phyloP scores from a whole-genome alignment of 371 early-diverging fungal genomes.

The Apophysomyces trapeziformis region DNA sequence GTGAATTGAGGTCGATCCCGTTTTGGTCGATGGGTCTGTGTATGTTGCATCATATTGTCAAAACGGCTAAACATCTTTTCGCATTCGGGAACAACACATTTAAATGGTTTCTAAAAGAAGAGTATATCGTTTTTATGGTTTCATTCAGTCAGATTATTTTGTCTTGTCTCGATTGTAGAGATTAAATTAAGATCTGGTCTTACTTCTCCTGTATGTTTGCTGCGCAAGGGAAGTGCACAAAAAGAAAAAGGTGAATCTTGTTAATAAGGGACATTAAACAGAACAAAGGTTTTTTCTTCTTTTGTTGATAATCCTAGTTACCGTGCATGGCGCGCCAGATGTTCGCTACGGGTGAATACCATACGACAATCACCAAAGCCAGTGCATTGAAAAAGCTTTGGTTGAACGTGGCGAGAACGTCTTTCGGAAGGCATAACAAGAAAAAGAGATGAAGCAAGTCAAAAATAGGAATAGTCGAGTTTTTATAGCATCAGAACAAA shows the following conservation, averaged over 20 bases:
- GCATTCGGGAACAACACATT: constrained; percentile 58
- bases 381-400: constrained; percentile 59
- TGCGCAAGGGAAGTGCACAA: constrained; percentile 21
- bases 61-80: constrained; percentile 61
- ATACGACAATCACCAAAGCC: constrained; percentile 65
- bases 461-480: constrained; percentile 12
- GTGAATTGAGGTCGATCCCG: neutral
- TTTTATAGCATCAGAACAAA: constrained; percentile 8
- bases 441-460: constrained; percentile 16
- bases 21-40: constrained; percentile 54
- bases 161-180: too few relatives aligned
- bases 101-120: constrained; percentile 53
- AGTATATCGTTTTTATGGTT: neutral
- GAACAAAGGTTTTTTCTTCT: neutral
- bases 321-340: constrained; percentile 64
- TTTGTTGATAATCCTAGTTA: constrained; percentile 21
- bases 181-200: neutral
- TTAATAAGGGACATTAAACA: too few relatives aligned
- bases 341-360: constrained; percentile 67
- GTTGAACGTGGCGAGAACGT: constrained; percentile 17
- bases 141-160: neutral
- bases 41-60: constrained; percentile 71
- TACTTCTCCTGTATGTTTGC: constrained; percentile 67
- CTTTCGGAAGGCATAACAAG: constrained; percentile 22
- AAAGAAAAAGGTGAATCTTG: neutral